A percentile compares a stretch with the other conserved stretches of the same genome.
phyloP scores from a whole-genome alignment of 2,329 filamentous ascomycete species.

The Colletotrichum trifolii region DNA sequence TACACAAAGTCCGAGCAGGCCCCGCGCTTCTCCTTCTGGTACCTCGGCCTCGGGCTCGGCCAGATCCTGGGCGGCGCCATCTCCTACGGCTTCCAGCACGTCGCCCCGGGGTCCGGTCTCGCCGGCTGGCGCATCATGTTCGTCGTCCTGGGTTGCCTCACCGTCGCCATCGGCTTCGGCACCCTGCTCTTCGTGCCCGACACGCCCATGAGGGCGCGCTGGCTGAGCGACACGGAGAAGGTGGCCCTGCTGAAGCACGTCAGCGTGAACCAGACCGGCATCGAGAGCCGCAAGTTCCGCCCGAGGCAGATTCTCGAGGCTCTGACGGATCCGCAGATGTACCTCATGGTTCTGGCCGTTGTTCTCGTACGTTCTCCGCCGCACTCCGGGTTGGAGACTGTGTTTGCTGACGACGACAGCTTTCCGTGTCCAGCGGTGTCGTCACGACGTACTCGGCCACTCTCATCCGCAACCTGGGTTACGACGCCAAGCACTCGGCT shows the following conservation, averaged over 20 bases:
- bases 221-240: slow-evolving; percentile 48
- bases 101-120: slow-evolving; percentile 50
- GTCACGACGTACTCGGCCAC: slow-evolving; percentile 66
- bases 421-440: slow-evolving; percentile 64
- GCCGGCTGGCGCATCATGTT: slow-evolving; percentile 59
- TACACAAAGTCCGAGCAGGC: slow-evolving; percentile 68
- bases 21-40: slow-evolving; percentile 71
- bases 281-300: slow-evolving; percentile 65
- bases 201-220: slow-evolving; percentile 56
- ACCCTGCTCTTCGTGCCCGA: slow-evolving; percentile 57
- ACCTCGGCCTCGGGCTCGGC: slow-evolving; percentile 67
- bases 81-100: slow-evolving; percentile 65
- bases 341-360: slow-evolving; percentile 59
- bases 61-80: slow-evolving; percentile 61
- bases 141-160: slow-evolving; percentile 55
- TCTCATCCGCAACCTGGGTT: slow-evolving; percentile 61
- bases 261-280: slow-evolving; percentile 68
- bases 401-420: slow-evolving; percentile 37
- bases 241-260: slow-evolving; percentile 63
- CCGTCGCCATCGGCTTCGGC: slow-evolving; percentile 50
- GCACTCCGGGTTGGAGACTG: neutral
- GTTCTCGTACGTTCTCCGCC: slow-evolving; percentile 53
- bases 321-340: slow-evolving; percentile 62
- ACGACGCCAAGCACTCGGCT: slow-evolving; percentile 55
- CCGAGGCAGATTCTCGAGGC: slow-evolving; percentile 63